Base-by-base conservation (phyloP, 176 grass and related monocot genomes). In the Carex kokanica region DNA sequence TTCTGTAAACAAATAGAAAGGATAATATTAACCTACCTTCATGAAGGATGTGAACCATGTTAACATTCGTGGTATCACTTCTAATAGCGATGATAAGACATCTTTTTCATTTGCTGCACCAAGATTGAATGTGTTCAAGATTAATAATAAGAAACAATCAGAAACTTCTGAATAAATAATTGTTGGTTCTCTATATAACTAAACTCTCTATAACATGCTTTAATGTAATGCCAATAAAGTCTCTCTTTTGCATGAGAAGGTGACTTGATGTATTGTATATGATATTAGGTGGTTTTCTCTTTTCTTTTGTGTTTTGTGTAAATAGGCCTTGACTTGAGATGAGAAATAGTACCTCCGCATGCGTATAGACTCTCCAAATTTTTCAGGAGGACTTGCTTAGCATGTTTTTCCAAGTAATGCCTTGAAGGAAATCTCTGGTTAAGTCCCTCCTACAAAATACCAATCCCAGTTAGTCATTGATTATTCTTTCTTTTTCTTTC, bases 291-390 rank as follows among this genome's bases (percentile, higher is more conserved):
- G 51, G 29, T 64, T 61, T 8, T 63, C 31, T 62, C 61, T 43
- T 45, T 43, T 24, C 15, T 45, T 43, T 45, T 43, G 41, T 52
- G 67, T 67, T 47, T 70, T 70, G 62, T 64, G 57, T 13, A 43
- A 1, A 18, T 82, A 32, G 51, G 31, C 20, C 45, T 15, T 73
- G 3, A 83, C n/a, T 65, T 83, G 18, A 49, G 47, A 83, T 4
- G 65, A 59, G 21, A 31, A 85, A 20, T 10, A 83, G 17, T 91
- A 94, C 95, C 90, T 87, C 89, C 90, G 86, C 92, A 94, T 86
- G 92, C 89, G 53, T 98, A 98, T 52, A 98, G 85, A 84, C 80
- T 94, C 62, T 98, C 92, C 10, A 98, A 85, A 64, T 98, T 98
- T 81, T 88, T 98, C 83, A 84, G 85, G 81, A 98, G 86, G 70